Percentiles rank a stretch among this genome's conserved stretches.
Evolutionary conservation across 2,329 filamentous ascomycete species (phyloP).

Genomic region (Fulvia fulva): DNA sequence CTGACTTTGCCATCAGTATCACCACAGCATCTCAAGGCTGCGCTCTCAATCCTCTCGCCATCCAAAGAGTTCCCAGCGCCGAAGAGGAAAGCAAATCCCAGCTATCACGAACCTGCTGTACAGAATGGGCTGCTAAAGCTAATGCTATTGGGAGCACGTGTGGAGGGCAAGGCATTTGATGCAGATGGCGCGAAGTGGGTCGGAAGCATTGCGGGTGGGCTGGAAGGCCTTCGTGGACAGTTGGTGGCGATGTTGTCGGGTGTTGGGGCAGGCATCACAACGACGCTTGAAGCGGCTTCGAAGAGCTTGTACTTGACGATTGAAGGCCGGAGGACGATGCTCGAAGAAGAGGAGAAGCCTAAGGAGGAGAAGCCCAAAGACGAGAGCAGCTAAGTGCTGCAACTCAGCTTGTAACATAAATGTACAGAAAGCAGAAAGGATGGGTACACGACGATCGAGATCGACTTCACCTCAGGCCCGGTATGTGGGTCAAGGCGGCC

Average conservation of each 20-base stretch:
- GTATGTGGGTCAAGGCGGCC: no score
- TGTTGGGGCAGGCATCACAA: slow-evolving; percentile 72
- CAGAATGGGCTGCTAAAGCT: slow-evolving; percentile 84
- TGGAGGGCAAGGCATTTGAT: slow-evolving; percentile 84
- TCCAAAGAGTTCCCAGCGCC: slow-evolving; percentile 73
- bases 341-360: slow-evolving; percentile 66
- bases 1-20: slow-evolving; percentile 79
- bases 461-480: no score
- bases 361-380: neutral
- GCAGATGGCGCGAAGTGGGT: slow-evolving; percentile 66
- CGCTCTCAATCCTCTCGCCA: slow-evolving; percentile 73
- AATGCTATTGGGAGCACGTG: slow-evolving; percentile 76
- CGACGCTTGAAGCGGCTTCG: slow-evolving; percentile 71
- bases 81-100: slow-evolving; percentile 68
- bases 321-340: slow-evolving; percentile 72
- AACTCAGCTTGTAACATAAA: neutral
- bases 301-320: slow-evolving; percentile 84
- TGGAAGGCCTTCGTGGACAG: slow-evolving; percentile 76
- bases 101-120: slow-evolving; percentile 73
- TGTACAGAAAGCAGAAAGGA: neutral
- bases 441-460: neutral
- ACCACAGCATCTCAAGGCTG: slow-evolving; percentile 77
- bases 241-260: slow-evolving; percentile 77
- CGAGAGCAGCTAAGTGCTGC: neutral
- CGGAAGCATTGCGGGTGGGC: slow-evolving; percentile 72